Evolutionary conservation across 139 green algal genomes (phyloP), one percentile per base, ranked within the genome.

Genomic region (Nannochloris sp.): DNA sequence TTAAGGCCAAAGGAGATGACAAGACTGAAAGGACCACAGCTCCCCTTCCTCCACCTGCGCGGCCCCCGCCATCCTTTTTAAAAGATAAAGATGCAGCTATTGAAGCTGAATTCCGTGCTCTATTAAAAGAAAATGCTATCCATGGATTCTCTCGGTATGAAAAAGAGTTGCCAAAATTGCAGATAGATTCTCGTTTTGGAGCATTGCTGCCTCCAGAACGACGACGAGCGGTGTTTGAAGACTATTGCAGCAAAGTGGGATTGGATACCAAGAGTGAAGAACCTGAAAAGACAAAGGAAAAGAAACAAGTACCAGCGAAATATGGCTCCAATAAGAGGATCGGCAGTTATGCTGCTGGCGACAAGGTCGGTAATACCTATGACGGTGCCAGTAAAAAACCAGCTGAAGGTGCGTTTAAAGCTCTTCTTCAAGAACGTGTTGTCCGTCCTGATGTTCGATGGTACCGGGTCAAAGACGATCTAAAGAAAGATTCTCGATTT

Each of bases 161-260:
- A 68, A 57, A 69, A 19, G 85, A 90, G 79, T 61, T 88, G 61
- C 74, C 81, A 42, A 90, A 87, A 70, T 70, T 91, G 59, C 61
- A 87, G 34, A 39, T 27, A 0, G 86, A 91, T 60, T 25, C 45
- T 33, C 69, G 86, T 32, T 91, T 81, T 70, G 74, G 75, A 38
- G 73, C 70, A n/a, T 47, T 92, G 23, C 42, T 72, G 1, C 79
- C 37, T 24, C 23, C 70, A 3, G 82, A 83, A 42, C 80, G 91
- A 61, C 76, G 82, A 46, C 71, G 78, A 10, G 39, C 35, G 23
- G 60, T 84, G 5, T 95, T 95, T 78, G 87, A 93, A 46, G 75
- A 84, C 33, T 95, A 85, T 71, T 95, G 88, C 74, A 78, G 71
- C 44, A 78, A 78, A 47, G 39, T 25, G 6, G 74, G 39, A 60